Evolutionary conservation across 2,329 filamentous ascomycete genomes (phyloP).

Genomic region (Claviceps spartinae): DNA sequence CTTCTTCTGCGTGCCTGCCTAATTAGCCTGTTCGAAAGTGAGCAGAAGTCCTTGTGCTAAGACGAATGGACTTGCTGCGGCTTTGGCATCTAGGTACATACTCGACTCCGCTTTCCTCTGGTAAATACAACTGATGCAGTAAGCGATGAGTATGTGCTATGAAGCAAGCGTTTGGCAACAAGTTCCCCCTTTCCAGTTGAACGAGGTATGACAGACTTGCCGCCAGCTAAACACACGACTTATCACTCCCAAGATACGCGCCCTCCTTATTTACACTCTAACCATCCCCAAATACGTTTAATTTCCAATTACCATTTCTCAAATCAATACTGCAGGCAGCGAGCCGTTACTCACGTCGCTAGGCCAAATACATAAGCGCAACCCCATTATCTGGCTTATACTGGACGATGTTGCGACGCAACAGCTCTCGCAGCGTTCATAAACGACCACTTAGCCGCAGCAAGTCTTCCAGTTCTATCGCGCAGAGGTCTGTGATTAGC

Average conservation of each 20-base stretch:
- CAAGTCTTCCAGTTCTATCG: constrained; percentile 38
- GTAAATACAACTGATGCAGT: background rate
- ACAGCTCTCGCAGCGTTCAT: constrained; percentile 29
- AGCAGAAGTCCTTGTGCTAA: background rate
- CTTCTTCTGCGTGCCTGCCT: background rate
- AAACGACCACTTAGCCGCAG: constrained; percentile 31
- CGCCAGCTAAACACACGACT: background rate
- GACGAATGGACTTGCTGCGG: background rate
- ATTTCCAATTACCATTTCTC: constrained; percentile 1
- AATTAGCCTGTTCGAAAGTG: background rate
- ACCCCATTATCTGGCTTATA: background rate
- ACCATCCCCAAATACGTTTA: background rate
- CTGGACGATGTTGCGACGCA: constrained; percentile 33
- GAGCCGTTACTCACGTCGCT: background rate
- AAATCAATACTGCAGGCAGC: background rate
- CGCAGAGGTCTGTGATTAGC: constrained; percentile 23
- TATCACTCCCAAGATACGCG: background rate
- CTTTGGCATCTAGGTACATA: background rate
- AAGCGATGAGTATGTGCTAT: background rate
- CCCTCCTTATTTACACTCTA: background rate
- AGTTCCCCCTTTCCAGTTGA: background rate
- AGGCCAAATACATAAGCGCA: background rate
- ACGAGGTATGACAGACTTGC: background rate
- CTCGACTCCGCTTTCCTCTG: background rate
- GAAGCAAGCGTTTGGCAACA: background rate